Conservation (phyloP, 1,284 basidiomycete genomes). For the Pseudozyma thailandica region DNA sequence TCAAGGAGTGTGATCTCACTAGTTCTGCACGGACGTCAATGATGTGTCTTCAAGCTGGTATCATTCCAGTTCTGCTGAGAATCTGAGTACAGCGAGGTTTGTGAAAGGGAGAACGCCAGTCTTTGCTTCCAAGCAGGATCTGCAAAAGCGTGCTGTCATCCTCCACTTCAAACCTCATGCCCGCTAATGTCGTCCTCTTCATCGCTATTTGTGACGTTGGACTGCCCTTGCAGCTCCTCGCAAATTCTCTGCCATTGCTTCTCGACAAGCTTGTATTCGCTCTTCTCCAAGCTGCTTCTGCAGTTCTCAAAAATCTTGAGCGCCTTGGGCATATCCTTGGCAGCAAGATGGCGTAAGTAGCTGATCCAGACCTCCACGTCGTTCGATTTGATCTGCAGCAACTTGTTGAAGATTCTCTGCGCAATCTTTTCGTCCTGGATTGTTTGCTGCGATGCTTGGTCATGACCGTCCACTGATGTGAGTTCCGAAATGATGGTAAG, state of each 20-base stretch:
- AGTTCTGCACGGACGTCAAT: no score
- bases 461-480: not conserved
- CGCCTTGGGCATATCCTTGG: slow-evolving; percentile 18
- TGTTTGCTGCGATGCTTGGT: not conserved
- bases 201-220: not conserved
- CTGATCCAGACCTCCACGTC: slow-evolving; percentile 31
- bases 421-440: slow-evolving; percentile 12
- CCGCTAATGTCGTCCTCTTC: slow-evolving; percentile 3
- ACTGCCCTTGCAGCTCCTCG: slow-evolving; percentile 13
- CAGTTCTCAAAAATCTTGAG: slow-evolving; percentile 23
- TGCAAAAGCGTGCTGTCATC: no score
- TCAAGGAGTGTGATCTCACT: not conserved
- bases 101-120: no score
- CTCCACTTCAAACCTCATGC: not conserved
- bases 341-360: slow-evolving; percentile 23
- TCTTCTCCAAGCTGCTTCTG: slow-evolving; percentile 13
- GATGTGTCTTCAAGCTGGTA: no score
- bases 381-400: slow-evolving; percentile 26
- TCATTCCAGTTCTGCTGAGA: no score
- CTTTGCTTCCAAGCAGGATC: no score
- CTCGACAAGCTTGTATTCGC: slow-evolving; percentile 34
- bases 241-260: slow-evolving; percentile 38
- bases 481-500: slow-evolving; percentile 19
- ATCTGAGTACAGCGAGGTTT: no score
- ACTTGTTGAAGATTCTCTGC: slow-evolving; percentile 23